Evolutionary conservation across 371 early-diverging fungal species (phyloP).

Genomic region (Smittium culicis): DNA sequence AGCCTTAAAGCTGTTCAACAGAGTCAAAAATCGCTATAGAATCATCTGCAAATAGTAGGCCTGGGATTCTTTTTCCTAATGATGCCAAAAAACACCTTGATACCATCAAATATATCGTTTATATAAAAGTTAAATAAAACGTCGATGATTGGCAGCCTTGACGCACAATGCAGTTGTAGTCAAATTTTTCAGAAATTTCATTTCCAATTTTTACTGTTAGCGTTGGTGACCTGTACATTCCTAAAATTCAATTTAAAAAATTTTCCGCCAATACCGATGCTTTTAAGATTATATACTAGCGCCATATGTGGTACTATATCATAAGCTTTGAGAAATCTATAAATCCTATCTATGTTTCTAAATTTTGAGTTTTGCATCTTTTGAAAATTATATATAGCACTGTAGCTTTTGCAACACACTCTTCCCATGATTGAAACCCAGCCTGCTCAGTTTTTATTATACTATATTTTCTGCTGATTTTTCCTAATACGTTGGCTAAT

Average conservation of each 20-base stretch:
- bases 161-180: neutral
- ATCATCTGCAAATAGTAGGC: slow-evolving; percentile 5
- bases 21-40: neutral
- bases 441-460: slow-evolving; percentile 1
- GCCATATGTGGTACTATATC: slow-evolving; percentile 2
- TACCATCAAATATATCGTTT: neutral
- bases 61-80: neutral
- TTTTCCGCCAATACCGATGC: neutral
- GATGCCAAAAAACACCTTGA: neutral
- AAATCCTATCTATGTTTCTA: neutral
- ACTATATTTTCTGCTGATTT: neutral
- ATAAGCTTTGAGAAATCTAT: slow-evolving; percentile 9
- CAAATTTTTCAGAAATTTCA: neutral
- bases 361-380: neutral
- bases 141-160: neutral
- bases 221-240: neutral
- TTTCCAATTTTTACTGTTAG: neutral
- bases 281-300: neutral
- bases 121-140: slow-evolving; percentile 1
- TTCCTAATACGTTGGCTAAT: neutral
- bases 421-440: slow-evolving; percentile 4
- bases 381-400: neutral
- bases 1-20: neutral
- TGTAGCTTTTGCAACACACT: slow-evolving; percentile 4
- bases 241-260: neutral